These are phyloP conservation scores for Globisporangium carolinianum DNA, from an alignment of 352 stramenopile species.

Conservation along the genomic window DNA sequence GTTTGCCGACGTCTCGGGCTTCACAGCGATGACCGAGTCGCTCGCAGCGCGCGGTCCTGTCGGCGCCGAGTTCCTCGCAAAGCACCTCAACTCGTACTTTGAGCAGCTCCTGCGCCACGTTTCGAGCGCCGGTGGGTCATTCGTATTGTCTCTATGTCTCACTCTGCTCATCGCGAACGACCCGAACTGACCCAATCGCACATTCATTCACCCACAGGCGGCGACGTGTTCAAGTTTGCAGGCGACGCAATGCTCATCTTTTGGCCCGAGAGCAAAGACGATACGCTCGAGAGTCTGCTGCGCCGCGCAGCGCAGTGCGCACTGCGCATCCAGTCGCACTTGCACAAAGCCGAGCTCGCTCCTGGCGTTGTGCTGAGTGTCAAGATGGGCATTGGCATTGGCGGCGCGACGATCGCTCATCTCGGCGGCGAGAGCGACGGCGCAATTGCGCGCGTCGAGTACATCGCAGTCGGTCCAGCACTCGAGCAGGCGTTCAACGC, in stretches of 20 bases:
- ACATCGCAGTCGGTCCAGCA: constrained; percentile 87
- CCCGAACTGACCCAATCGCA: too few relatives aligned
- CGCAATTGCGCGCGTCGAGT: constrained; percentile 82
- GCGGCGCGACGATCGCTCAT: constrained; percentile 81
- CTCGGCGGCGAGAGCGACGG: constrained; percentile 86
- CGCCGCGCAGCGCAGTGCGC: constrained; percentile 86
- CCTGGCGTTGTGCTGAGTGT: constrained; percentile 87
- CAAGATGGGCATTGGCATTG: constrained; percentile 92
- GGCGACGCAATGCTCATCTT: constrained; percentile 95
- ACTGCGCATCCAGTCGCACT: constrained; percentile 84
- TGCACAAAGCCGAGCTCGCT: constrained; percentile 83
- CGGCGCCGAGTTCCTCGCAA: constrained; percentile 86
- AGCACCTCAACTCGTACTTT: constrained; percentile 93
- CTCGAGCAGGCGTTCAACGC: constrained; percentile 87
- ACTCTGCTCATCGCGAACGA: too few relatives aligned
- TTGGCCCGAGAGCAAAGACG: constrained; percentile 88
- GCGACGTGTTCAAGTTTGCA: constrained; percentile 94
- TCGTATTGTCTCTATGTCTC: neutral
- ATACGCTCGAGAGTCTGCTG: constrained; percentile 78
- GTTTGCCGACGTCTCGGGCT: constrained; percentile 93
- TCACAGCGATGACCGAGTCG: constrained; percentile 91
- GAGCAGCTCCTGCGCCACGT: constrained; percentile 77
- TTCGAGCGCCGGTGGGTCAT: constrained; percentile 42
- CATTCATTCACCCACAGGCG: constrained; percentile 13
- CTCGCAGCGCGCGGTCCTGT: constrained; percentile 78